These are phyloP conservation scores for Meyerozyma smithsonii DNA, from an alignment of 1,139 yeast genomes.

Conservation along the genomic window DNA sequence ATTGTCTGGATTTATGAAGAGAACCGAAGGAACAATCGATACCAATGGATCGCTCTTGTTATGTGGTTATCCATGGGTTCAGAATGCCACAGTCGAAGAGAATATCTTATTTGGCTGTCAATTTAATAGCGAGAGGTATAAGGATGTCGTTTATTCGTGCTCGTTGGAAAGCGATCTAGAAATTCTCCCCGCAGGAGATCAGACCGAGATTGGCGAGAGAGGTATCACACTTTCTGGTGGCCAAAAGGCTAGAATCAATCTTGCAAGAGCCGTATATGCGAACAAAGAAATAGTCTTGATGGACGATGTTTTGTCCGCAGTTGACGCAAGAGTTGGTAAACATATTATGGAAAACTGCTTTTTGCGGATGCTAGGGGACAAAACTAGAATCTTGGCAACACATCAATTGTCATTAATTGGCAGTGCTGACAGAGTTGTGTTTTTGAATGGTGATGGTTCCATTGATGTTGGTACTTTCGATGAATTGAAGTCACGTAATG, in stretches of 20 bases:
- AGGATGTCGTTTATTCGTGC: constrained; percentile 29
- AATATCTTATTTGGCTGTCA: constrained; percentile 32
- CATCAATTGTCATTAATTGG: constrained; percentile 17
- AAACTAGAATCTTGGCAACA: constrained; percentile 17
- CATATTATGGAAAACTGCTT: constrained; percentile 15
- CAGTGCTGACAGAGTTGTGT: constrained; percentile 15
- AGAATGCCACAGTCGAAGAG: constrained; percentile 37
- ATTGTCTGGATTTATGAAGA: constrained; percentile 44
- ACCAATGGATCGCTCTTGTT: constrained; percentile 36
- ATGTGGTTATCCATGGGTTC: constrained; percentile 52
- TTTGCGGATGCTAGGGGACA: constrained; percentile 13
- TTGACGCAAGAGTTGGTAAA: constrained; percentile 17
- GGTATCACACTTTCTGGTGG: constrained; percentile 20
- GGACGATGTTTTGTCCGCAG: constrained; percentile 18
- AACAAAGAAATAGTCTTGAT: constrained; percentile 12
- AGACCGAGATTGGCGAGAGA: constrained; percentile 18
- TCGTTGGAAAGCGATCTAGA: constrained; percentile 24
- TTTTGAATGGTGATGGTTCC: constrained; percentile 15
- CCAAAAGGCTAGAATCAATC: constrained; percentile 18
- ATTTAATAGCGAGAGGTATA: constrained; percentile 23
- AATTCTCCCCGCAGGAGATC: constrained; percentile 15
- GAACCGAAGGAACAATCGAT: constrained; percentile 33
- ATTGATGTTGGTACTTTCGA: constrained; percentile 12
- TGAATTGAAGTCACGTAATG: constrained; percentile 10
- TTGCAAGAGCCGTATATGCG: constrained; percentile 18